Base-by-base conservation (phyloP, 2,329 filamentous ascomycete species). In the Colletotrichum navitas region DNA sequence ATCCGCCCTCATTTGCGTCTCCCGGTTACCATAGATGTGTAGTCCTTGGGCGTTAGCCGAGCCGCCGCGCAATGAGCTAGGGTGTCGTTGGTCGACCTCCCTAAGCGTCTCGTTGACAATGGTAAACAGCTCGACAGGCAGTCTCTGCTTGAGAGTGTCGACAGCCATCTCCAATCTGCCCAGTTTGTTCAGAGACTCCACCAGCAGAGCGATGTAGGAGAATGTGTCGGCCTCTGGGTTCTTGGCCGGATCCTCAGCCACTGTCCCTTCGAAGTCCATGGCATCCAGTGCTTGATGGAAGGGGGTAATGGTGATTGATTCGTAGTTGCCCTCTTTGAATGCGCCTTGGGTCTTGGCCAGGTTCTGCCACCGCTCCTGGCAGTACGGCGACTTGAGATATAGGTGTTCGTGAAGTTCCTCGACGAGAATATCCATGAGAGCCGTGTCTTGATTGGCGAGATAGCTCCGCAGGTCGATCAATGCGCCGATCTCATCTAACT, bases 201-300 rank as follows among this genome's bases (percentile, higher is more conserved):
- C 90, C 52, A 99, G 83, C 49, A 99, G 84, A 63, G 93, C 90
- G 61, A 98, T 92, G 79, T 99, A 99, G 78, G 93, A 93, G 79
- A 99, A 98, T 0, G 94, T 98, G 79, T 99, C 95, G 3, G 94
- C 92, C 81, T 99, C 96, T 0, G 95, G 95, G 78, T 98, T 99
- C 79, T 94, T 94, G 65, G 93, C 93, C 1, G 94, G 91, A 79
- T 99, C 96, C 79, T 99, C 96, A 4, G 91, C 87, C 80, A 97
- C 85, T 0, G 86, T 79, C 52, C 85, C 85, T 47, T 90, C 87
- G 60, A 89, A 83, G 74, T 92, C 90, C 72, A 92, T 86, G 24
- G 83, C 78, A 68, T 92, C 90, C 11, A 93, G 80, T 32, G 92
- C 84, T 26, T 83, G 77, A 68, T 90, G 88, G 65, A 93, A 91